A percentile compares a stretch with the other conserved stretches of the same genome.
phyloP scores from a whole-genome alignment of 257 asterid species.

The Salvia rosmarinus region DNA sequence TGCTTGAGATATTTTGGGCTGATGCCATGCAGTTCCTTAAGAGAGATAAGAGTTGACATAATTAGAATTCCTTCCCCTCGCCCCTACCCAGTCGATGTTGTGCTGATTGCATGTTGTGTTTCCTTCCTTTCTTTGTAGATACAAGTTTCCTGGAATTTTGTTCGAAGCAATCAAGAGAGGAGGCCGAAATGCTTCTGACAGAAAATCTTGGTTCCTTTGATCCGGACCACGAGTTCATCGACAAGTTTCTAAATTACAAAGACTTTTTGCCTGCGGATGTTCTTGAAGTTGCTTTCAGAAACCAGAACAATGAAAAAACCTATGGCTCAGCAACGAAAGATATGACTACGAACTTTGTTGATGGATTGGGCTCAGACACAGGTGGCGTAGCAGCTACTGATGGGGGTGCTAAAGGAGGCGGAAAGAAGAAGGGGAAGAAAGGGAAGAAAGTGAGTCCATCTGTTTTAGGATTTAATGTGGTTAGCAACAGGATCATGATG shows the following conservation, averaged over 20 bases:
- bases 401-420: conserved; percentile 57
- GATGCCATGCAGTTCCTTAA: background rate
- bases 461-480: conserved; percentile 89
- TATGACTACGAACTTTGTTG: conserved; percentile 44
- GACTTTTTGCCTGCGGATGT: conserved; percentile 80
- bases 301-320: conserved; percentile 46
- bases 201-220: conserved; percentile 86
- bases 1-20: background rate
- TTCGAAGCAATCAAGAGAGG: conserved; percentile 74
- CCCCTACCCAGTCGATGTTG: background rate
- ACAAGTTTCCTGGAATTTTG: conserved; percentile 86
- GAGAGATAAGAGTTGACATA: background rate
- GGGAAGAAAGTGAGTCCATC: conserved; percentile 89
- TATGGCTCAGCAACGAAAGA: conserved; percentile 42
- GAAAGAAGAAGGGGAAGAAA: conserved; percentile 76
- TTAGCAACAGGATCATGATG: conserved; percentile 97
- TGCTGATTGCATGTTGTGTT: background rate
- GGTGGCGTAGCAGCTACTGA: conserved; percentile 42
- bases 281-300: conserved; percentile 73
- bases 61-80: background rate
- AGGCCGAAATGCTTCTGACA: conserved; percentile 78
- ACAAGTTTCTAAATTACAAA: conserved; percentile 80
- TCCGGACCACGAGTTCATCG: conserved; percentile 83
- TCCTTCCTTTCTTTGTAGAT: conserved; percentile 48
- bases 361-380: conserved; percentile 39